Evolutionary conservation across 2,329 filamentous ascomycete genomes (phyloP), one percentile per base, ranked within the genome.

Genomic region (Sporothrix pallida): DNA sequence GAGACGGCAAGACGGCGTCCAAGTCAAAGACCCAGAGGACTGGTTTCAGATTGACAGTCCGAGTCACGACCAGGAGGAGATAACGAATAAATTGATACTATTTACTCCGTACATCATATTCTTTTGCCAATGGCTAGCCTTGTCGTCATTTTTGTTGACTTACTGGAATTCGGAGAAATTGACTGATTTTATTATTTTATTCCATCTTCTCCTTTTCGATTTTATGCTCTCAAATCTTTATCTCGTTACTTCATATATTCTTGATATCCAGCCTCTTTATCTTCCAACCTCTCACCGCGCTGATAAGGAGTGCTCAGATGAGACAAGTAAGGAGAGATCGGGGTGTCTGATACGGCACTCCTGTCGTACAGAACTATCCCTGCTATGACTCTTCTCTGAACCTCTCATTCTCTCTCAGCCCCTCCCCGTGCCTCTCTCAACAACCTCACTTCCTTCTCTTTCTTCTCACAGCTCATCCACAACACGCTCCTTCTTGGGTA

Each of bases 381-480:
- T 70, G 50, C 31, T 15, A 56, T 70, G 67, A 70, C 50, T 70
- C 50, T 44, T 56, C 26, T 56, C 58, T 37, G 31, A 7, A 70
- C 20, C 65, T 50, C 5, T 62, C 20, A 3, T 10, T 20, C 17
- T 68, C 31, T 37, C 56, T 46, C 26, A 5, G 10, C 26, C 42
- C 17, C 10, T 20, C 23, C 15, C 17, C 63, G 2, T 37, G 31
- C 46, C 44, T n/a, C n/a, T 58, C 8, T 56, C 31, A 37, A 6
- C 31, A 37, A 37, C 31, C 7, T 37, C 23, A 17, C 52, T 20
- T 56, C 20, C 23, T 26, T 12, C 20, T 37, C 52, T 56, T 9
- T 12, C 20, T 12, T 5, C 17, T 78, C 76, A 84, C 75, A 85
- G 75, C 79, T 79, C 82, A 20, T 71, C 78, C 9, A 78, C 75